These are phyloP conservation scores for Aspergillus novoparasiticus DNA, from an alignment of 2,329 filamentous ascomycete genomes.

Conservation along the genomic window DNA sequence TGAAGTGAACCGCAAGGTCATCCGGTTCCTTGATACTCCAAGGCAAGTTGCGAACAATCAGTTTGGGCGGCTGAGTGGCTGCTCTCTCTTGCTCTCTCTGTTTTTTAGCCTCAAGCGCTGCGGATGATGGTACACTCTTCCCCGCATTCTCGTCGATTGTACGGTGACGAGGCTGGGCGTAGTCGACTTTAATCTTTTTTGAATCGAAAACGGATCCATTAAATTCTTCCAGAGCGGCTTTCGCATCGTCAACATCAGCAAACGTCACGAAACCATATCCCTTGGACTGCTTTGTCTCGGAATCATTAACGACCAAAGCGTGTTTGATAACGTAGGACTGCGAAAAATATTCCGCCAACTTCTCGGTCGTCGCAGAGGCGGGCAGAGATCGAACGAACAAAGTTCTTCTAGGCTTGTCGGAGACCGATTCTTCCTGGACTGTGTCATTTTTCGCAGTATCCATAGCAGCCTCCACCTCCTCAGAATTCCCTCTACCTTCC, in stretches of 20 bases:
- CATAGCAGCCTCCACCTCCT: conserved; percentile 21
- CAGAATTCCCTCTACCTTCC: conserved; percentile 17
- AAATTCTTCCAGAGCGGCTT: conserved; percentile 77
- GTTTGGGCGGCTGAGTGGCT: conserved; percentile 66
- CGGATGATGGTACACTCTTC: conserved; percentile 42
- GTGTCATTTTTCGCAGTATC: conserved; percentile 26
- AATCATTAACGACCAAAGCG: conserved; percentile 87
- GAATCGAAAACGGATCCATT: conserved; percentile 78
- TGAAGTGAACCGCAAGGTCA: conserved; percentile 77
- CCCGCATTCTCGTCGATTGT: conserved; percentile 57
- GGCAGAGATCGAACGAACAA: conserved; percentile 92
- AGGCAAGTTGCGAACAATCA: conserved; percentile 90
- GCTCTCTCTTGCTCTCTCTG: conserved; percentile 61
- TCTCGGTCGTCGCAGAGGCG: conserved; percentile 74
- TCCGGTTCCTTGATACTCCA: conserved; percentile 92
- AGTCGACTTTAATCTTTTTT: conserved; percentile 79
- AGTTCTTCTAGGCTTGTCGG: conserved; percentile 57
- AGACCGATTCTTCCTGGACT: conserved; percentile 22
- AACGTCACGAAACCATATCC: conserved; percentile 98
- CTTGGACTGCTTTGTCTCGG: conserved; percentile 80
- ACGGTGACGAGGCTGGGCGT: conserved; percentile 83
- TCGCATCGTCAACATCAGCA: conserved; percentile 87
- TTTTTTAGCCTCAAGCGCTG: conserved; percentile 41
- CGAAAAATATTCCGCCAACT: conserved; percentile 86
- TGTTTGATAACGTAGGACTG: conserved; percentile 94